Percentiles rank a stretch among this genome's conserved stretches.
phyloP scores from a whole-genome alignment of 2,329 filamentous ascomycete genomes.

The Phymatotrichopsis omnivora region DNA sequence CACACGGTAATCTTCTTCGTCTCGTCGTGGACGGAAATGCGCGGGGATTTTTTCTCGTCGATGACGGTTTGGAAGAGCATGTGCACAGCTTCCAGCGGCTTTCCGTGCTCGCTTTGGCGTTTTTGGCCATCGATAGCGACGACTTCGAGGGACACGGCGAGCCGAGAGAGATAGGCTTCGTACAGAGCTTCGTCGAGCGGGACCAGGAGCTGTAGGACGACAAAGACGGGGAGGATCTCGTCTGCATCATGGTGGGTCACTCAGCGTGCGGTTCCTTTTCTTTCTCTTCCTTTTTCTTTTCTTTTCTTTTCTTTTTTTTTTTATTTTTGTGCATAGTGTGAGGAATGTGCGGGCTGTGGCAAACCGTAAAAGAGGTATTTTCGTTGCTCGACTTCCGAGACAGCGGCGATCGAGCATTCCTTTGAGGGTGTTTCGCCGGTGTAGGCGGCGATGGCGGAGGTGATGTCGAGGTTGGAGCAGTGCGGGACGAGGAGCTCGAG shows the following conservation, averaged over 20 bases:
- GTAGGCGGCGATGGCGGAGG: conserved; percentile 42
- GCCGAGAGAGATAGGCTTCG: conserved; percentile 48
- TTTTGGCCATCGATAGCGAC: conserved; percentile 51
- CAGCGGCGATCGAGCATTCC: conserved; percentile 41
- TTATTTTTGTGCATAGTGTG: too few relatives aligned
- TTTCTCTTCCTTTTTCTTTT: too few relatives aligned
- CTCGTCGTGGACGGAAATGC: conserved; percentile 29
- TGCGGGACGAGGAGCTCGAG: conserved; percentile 53
- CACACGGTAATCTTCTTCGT: conserved; percentile 29
- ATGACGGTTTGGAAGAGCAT: conserved; percentile 30
- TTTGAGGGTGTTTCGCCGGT: too few relatives aligned
- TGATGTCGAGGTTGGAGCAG: conserved; percentile 46
- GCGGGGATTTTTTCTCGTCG: conserved; percentile 31
- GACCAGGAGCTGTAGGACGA: conserved; percentile 54
- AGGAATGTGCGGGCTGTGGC: conserved; percentile 12
- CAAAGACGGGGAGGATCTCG: conserved; percentile 59
- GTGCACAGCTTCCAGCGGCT: conserved; percentile 30
- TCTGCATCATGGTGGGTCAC: conserved; percentile 43
- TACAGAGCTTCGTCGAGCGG: conserved; percentile 48
- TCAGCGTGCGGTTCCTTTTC: conserved; percentile 5
- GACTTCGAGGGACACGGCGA: conserved; percentile 58
- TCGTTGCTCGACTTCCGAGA: conserved; percentile 52
- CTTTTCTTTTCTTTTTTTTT: too few relatives aligned
- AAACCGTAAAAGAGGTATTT: conserved; percentile 62
- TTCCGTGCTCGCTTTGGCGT: conserved; percentile 35